phyloP scores from a whole-genome alignment of 176 grass and related monocot species.

The Aegilops longissima region DNA sequence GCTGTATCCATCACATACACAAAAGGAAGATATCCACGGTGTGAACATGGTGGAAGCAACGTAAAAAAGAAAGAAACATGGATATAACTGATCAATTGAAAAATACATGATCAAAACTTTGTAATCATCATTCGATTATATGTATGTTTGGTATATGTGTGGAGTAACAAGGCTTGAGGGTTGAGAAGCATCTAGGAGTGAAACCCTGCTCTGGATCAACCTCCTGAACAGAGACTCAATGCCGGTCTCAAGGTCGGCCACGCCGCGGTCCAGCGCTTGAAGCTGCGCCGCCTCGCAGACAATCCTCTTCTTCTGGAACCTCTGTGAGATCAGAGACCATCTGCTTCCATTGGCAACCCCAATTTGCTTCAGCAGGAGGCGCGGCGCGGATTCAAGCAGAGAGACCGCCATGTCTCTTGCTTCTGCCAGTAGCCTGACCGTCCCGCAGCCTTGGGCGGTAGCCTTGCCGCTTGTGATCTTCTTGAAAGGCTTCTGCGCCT shows the following conservation, averaged over 20 bases:
- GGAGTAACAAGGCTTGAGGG: background rate
- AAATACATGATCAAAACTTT: constrained; percentile 20
- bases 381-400: constrained; percentile 16
- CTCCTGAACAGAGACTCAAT: constrained; percentile 33
- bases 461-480: constrained; percentile 21
- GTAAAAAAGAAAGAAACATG: background rate
- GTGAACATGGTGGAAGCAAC: background rate
- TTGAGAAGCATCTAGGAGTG: constrained; percentile 23
- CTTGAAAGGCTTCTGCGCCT: constrained; percentile 38
- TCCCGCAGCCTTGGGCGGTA: background rate
- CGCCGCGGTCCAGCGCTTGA: constrained; percentile 16
- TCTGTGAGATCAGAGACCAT: constrained; percentile 49
- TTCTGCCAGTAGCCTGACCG: constrained; percentile 30
- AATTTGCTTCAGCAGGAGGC: constrained; percentile 29
- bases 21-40: background rate
- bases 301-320: constrained; percentile 33
- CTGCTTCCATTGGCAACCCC: background rate
- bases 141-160: constrained; percentile 10
- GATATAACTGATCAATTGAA: background rate
- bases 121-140: background rate
- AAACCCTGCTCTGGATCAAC: constrained; percentile 46
- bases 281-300: constrained; percentile 38
- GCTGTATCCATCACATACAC: background rate
- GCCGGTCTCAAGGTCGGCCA: constrained; percentile 24
- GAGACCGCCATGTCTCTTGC: constrained; percentile 18